Percentiles rank a stretch among this genome's conserved stretches.
Evolutionary conservation across 2,329 filamentous ascomycete species (phyloP).

Genomic region (Trichoderma sp.): DNA sequence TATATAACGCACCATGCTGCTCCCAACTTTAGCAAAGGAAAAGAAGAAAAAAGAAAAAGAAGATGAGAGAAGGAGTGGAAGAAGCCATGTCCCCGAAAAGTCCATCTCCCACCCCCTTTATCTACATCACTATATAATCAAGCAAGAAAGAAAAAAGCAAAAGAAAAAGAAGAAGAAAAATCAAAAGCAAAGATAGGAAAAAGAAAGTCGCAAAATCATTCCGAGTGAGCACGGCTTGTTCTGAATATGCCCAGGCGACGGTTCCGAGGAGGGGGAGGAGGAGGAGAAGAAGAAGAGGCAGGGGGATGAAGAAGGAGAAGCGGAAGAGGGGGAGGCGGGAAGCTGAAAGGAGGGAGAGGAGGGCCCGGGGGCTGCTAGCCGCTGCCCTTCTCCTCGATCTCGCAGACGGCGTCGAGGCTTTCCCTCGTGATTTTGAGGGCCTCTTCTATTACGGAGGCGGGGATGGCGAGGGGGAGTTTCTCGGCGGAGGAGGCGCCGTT

Average conservation of each 20-base stretch:
- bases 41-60: not conserved
- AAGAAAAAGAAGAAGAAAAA: not conserved
- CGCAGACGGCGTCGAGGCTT: slow-evolving; percentile 51
- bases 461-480: slow-evolving; percentile 50
- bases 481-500: slow-evolving; percentile 29
- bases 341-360: not conserved
- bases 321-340: not conserved
- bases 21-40: not conserved
- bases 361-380: slow-evolving; percentile 14
- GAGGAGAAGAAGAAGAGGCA: not conserved
- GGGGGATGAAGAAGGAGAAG: not conserved
- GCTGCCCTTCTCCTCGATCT: slow-evolving; percentile 33
- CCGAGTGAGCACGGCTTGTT: not conserved
- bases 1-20: not conserved
- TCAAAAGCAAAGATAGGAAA: no score
- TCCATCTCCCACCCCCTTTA: not conserved
- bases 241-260: not conserved
- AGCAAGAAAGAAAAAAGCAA: not conserved
- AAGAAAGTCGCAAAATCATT: not conserved
- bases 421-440: slow-evolving; percentile 59
- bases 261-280: not conserved
- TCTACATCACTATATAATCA: not conserved
- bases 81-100: not conserved
- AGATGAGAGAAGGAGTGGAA: not conserved
- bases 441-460: slow-evolving; percentile 58